Base-by-base conservation (phyloP, 2,329 filamentous ascomycete species). In the Pezicula neosporulosa region DNA sequence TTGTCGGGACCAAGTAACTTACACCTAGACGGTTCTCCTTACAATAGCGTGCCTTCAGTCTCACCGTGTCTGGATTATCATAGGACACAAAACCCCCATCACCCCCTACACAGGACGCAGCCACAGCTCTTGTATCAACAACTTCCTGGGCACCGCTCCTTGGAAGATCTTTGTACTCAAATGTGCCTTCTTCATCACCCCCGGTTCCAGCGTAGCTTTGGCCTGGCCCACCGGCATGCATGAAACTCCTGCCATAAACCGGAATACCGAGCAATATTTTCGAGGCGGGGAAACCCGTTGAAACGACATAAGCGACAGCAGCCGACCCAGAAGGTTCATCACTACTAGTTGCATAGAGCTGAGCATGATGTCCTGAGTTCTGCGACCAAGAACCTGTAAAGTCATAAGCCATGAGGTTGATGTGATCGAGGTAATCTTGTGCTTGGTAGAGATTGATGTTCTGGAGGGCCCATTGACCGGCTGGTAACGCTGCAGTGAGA, bases 391-490 rank as follows among this genome's bases (percentile, higher is more conserved):
- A 75, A 1, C 89, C 88, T 24, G 80, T 83, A 63, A 92, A 89
- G 67, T 94, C 89, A 68, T 91, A 94, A 1, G 88, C 81, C 80
- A 87, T 90, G 35, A 94, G 72, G 66, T 93, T 93, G 66, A 94
- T 72, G 56, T 85, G 78, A 67, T 93, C 87, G 35, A 94, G 75
- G 59, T 88, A 84, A 43, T 80, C 71, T 46, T 85, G 77, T 10
- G 85, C 81, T 51, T 75, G 72, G 19, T 68, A 71, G 10, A 93
- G 72, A 63, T 91, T 81, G 64, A 93, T 87, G 62, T 86, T 77
- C 60, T 82, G 80, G 49, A 94, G 72, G 0, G 85, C 77, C 70
- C 81, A 80, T 64, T 81, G 77, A 38, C 77, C 81, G 10, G 85
- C 86, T 3, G 89, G 87, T 5, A 94, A 77, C 33, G 86, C 86